phyloP scores from a whole-genome alignment of 2,329 filamentous ascomycete species.

The Cryphonectria nitschkei region DNA sequence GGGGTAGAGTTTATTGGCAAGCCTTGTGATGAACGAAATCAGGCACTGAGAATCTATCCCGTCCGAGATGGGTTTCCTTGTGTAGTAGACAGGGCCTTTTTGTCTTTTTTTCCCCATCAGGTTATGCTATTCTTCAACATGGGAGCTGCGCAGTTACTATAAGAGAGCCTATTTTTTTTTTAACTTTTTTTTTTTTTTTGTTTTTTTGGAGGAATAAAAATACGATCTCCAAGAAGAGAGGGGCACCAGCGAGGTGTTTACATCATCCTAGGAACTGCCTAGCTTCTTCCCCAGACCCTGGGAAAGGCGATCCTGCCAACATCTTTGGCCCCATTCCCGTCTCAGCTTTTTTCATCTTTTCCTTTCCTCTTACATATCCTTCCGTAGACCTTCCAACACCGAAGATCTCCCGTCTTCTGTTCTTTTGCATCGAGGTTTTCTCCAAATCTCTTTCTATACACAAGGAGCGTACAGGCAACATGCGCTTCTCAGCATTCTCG shows the following conservation, averaged over 20 bases:
- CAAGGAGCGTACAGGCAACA: constrained; percentile 39
- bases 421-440: constrained; percentile 12
- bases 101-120: background rate
- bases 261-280: constrained; percentile 13
- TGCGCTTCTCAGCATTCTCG: constrained; percentile 61
- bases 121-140: background rate
- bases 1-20: constrained; percentile 13
- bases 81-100: background rate
- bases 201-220: background rate
- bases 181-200: too few relatives aligned
- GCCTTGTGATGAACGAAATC: background rate
- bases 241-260: constrained; percentile 16
- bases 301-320: constrained; percentile 18
- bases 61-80: background rate
- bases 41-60: background rate
- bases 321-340: constrained; percentile 7
- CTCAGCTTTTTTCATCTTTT: constrained; percentile 14
- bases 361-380: background rate
- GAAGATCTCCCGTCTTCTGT: constrained; percentile 18
- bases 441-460: background rate
- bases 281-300: constrained; percentile 26
- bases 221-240: background rate
- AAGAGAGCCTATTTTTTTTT: background rate
- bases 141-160: background rate
- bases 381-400: constrained; percentile 1